Conservation (phyloP, 2,329 filamentous ascomycete species). For the Eutypella sp. region DNA sequence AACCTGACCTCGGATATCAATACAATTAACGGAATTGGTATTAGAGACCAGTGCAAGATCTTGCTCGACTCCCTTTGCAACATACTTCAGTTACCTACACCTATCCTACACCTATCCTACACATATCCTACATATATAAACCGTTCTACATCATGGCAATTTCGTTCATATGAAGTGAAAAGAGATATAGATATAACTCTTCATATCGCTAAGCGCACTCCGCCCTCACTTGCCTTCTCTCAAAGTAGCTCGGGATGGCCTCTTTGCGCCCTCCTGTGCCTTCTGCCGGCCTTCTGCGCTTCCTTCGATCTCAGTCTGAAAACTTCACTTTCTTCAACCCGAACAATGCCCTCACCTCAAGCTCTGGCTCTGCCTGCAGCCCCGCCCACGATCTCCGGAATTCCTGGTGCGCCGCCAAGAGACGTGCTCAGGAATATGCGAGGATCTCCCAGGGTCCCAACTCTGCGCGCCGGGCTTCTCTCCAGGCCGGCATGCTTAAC, state of each 20-base stretch:
- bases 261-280: conserved; percentile 42
- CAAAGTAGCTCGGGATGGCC: conserved; percentile 40
- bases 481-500: conserved; percentile 20
- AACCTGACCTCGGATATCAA: too few species aligned
- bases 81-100: too few species aligned
- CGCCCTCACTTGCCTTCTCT: conserved; percentile 2
- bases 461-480: conserved; percentile 3
- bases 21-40: too few species aligned
- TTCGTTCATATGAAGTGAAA: too few species aligned
- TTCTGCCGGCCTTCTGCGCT: conserved; percentile 60
- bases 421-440: conserved; percentile 19
- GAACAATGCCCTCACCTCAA: conserved; percentile 22
- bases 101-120: too few species aligned
- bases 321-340: conserved; percentile 46
- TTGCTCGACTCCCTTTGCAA: too few species aligned
- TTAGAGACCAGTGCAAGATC: too few species aligned
- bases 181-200: conserved; percentile 2
- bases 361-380: too few species aligned
- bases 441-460: background rate
- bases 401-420: conserved; percentile 18
- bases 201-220: too few species aligned
- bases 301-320: conserved; percentile 67
- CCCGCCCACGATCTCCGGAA: conserved; percentile 12
- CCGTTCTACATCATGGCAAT: too few species aligned
- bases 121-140: too few species aligned